A percentile compares a stretch with the other conserved stretches of the same genome.
These are phyloP conservation scores for Arthrobotrys pseudoclavata DNA, from an alignment of 2,329 filamentous ascomycete species.

Conservation along the genomic window DNA sequence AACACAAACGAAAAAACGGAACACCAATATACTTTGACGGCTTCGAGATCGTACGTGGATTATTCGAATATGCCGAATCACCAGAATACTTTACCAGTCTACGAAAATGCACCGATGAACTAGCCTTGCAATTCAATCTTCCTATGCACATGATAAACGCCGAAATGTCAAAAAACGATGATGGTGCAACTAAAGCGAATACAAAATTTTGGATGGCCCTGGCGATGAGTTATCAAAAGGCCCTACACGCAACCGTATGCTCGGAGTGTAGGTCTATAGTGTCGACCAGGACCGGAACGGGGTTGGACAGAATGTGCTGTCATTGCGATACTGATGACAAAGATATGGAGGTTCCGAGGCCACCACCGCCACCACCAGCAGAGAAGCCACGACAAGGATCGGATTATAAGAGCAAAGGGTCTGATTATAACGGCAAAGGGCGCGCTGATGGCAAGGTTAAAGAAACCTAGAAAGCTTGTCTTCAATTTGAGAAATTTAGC, in stretches of 20 bases:
- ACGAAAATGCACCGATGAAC: conserved; percentile 52
- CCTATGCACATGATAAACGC: conserved; percentile 2
- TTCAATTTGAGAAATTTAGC: too few relatives aligned
- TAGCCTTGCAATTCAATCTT: conserved; percentile 27
- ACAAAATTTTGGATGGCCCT: conserved; percentile 49
- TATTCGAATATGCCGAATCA: conserved; percentile 25
- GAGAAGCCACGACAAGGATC: too few relatives aligned
- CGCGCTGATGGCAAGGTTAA: too few relatives aligned
- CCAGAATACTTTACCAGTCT: conserved; percentile 35
- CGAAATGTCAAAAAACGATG: background rate
- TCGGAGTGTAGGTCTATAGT: conserved; percentile 35
- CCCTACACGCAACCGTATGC: conserved; percentile 40
- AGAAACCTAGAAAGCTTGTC: too few relatives aligned
- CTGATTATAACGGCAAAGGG: too few relatives aligned
- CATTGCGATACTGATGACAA: conserved; percentile 37
- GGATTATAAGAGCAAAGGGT: too few relatives aligned
- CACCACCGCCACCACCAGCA: background rate
- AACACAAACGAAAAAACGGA: conserved; percentile 38
- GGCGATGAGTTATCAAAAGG: conserved; percentile 46
- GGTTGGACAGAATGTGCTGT: conserved; percentile 48
- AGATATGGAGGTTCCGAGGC: background rate
- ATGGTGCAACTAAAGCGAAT: background rate
- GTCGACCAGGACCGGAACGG: conserved; percentile 24
- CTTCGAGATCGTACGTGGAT: conserved; percentile 46
- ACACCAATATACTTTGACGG: conserved; percentile 35